Evolutionary conservation across 805 yeast genomes (phyloP).

Genomic region (Kodamaea sagamina): DNA sequence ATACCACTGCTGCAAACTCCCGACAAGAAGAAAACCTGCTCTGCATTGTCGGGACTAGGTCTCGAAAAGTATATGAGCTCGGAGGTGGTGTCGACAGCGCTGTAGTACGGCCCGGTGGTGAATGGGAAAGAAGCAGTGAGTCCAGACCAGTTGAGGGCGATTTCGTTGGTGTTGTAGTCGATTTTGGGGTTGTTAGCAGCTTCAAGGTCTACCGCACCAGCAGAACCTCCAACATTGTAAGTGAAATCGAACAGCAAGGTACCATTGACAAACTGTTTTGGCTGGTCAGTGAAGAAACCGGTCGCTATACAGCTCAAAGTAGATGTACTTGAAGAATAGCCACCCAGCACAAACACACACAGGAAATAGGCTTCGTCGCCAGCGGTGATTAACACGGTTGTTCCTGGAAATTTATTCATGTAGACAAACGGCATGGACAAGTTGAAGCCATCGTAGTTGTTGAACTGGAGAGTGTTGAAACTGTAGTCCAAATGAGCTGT

Average conservation of each 20-base stretch:
- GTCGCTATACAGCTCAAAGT: slow-evolving; percentile 1
- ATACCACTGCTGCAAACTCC: slow-evolving; percentile 20
- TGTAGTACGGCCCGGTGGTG: slow-evolving; percentile 18
- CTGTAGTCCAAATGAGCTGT: slow-evolving; percentile 20
- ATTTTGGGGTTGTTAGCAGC: slow-evolving; percentile 14
- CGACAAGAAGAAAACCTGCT: slow-evolving; percentile 18
- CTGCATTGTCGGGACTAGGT: slow-evolving; percentile 17
- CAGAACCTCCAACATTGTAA: slow-evolving; percentile 23
- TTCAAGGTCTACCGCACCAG: slow-evolving; percentile 14
- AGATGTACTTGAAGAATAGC: not conserved
- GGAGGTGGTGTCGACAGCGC: slow-evolving; percentile 9
- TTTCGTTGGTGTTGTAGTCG: slow-evolving; percentile 9
- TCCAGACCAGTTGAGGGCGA: slow-evolving; percentile 16
- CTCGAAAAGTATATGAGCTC: slow-evolving; percentile 18
- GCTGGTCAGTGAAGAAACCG: not conserved
- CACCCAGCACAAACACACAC: slow-evolving; percentile 11
- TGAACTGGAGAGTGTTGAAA: slow-evolving; percentile 8
- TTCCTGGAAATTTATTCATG: slow-evolving; percentile 17
- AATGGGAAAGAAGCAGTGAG: slow-evolving; percentile 14
- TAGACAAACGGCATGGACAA: slow-evolving; percentile 19
- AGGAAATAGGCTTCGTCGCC: slow-evolving; percentile 14
- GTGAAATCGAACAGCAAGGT: slow-evolving; percentile 18
- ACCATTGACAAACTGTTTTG: slow-evolving; percentile 10
- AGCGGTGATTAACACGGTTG: slow-evolving; percentile 15
- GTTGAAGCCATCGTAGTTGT: slow-evolving; percentile 15